Percentiles rank a stretch among this genome's conserved stretches.
Evolutionary conservation across 1,284 basidiomycete genomes (phyloP).

Genomic region (Trametes pubescens): DNA sequence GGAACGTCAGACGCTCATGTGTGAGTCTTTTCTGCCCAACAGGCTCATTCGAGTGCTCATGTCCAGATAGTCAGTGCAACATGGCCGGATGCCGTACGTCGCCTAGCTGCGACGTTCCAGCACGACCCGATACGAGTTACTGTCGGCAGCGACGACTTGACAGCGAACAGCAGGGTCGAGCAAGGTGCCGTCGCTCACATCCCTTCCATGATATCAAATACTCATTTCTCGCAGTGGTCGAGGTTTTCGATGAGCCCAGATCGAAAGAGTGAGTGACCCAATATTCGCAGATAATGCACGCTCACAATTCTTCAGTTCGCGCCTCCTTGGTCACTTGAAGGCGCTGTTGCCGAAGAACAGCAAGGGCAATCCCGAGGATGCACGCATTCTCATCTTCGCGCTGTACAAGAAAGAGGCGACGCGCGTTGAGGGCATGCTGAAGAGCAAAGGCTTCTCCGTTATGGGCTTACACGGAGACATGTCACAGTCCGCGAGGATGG

Average conservation of each 20-base stretch:
- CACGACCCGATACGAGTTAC: slow-evolving; percentile 89
- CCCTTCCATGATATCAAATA: not conserved
- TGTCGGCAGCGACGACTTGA: slow-evolving; percentile 95
- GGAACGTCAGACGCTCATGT: slow-evolving; percentile 92
- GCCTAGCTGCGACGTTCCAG: slow-evolving; percentile 93
- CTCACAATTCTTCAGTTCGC: slow-evolving; percentile 55
- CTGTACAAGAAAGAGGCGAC: slow-evolving; percentile 98
- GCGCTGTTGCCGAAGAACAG: slow-evolving; percentile 72
- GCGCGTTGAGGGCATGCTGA: slow-evolving; percentile 86
- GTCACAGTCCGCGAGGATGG: slow-evolving; percentile 87
- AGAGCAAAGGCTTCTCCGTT: slow-evolving; percentile 85
- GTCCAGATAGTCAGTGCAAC: slow-evolving; percentile 86
- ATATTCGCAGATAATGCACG: not conserved
- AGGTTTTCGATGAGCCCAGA: slow-evolving; percentile 89
- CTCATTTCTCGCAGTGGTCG: slow-evolving; percentile 56
- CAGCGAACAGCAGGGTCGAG: slow-evolving; percentile 91
- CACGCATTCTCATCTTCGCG: slow-evolving; percentile 92
- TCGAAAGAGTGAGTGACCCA: slow-evolving; percentile 80
- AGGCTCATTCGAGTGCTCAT: slow-evolving; percentile 12
- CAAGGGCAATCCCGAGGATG: slow-evolving; percentile 55
- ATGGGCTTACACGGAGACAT: slow-evolving; percentile 93
- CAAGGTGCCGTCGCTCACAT: slow-evolving; percentile 52
- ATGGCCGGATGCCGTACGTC: slow-evolving; percentile 96
- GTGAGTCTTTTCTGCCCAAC: slow-evolving; percentile 54
- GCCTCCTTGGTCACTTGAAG: slow-evolving; percentile 72